A percentile compares a stretch with the other conserved stretches of the same genome.
Evolutionary conservation across 805 yeast genomes (phyloP).

Genomic region (Torulaspora indica): DNA sequence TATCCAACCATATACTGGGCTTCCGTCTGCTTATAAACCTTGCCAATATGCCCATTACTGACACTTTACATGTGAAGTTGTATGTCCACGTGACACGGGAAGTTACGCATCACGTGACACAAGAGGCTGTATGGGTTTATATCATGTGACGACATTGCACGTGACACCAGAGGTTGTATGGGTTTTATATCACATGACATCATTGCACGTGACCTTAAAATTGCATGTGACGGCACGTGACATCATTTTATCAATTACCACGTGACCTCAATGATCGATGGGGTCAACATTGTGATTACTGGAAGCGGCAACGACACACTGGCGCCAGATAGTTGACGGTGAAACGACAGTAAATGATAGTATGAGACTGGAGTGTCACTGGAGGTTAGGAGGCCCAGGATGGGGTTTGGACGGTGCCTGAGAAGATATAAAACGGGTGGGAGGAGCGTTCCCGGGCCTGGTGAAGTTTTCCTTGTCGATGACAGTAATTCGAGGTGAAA

Average conservation of each 20-base stretch:
- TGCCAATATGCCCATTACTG: neutral
- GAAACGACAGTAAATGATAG: constrained; percentile 1
- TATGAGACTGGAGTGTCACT: neutral
- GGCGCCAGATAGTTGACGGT: neutral
- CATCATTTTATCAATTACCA: too few relatives aligned
- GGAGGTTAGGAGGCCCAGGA: neutral
- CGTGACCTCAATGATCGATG: neutral
- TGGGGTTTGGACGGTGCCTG: neutral
- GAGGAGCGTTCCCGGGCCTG: neutral
- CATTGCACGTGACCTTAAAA: too few relatives aligned
- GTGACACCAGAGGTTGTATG: too few relatives aligned
- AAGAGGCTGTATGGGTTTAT: too few relatives aligned
- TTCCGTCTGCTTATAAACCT: neutral
- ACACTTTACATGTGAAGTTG: constrained; percentile 5
- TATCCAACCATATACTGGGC: neutral
- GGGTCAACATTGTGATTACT: constrained; percentile 7
- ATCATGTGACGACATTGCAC: too few relatives aligned
- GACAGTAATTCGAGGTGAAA: constrained; percentile 1
- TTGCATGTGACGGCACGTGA: too few relatives aligned
- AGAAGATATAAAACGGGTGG: neutral
- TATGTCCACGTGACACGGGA: too few relatives aligned
- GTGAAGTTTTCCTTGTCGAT: neutral
- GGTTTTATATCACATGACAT: too few relatives aligned
- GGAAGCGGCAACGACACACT: neutral
- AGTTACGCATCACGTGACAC: too few relatives aligned